Percentiles rank a stretch among this genome's conserved stretches.
These are phyloP conservation scores for Aspergillus fijiensis DNA, from an alignment of 2,329 filamentous ascomycete species.

Conservation along the genomic window DNA sequence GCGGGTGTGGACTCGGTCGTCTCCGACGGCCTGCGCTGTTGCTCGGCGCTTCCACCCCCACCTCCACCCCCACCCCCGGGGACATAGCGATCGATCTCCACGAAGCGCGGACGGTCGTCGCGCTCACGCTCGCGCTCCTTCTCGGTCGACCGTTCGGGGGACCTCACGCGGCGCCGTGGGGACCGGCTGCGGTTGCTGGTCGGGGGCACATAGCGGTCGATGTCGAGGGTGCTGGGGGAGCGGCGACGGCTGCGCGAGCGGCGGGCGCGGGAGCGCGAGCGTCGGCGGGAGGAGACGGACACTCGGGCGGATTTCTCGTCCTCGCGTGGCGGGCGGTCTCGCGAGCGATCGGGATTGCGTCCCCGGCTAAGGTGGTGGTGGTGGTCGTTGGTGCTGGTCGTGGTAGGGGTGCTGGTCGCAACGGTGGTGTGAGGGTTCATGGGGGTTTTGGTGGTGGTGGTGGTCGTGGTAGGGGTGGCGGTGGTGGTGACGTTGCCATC, in stretches of 20 bases:
- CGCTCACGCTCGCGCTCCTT: slow-evolving; percentile 21
- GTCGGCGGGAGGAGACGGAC: slow-evolving; percentile 22
- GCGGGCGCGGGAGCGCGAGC: slow-evolving; percentile 34
- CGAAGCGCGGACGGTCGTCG: slow-evolving; percentile 30
- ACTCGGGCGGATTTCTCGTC: slow-evolving; percentile 23
- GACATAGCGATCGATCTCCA: slow-evolving; percentile 48
- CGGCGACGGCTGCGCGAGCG: slow-evolving; percentile 29
- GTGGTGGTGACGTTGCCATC: background rate
- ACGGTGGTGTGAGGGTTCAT: background rate
- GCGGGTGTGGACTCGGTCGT: slow-evolving; percentile 14
- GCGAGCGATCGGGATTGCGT: slow-evolving; percentile 8
- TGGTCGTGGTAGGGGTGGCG: background rate
- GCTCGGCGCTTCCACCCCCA: slow-evolving; percentile 31
- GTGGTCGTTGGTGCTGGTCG: background rate
- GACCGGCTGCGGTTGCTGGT: slow-evolving; percentile 44
- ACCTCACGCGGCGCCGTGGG: slow-evolving; percentile 40
- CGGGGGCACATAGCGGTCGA: slow-evolving; percentile 45
- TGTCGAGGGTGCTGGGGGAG: slow-evolving; percentile 38
- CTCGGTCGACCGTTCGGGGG: slow-evolving; percentile 35
- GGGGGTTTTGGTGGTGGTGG: too few species aligned
- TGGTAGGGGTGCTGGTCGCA: background rate
- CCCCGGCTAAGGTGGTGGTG: slow-evolving; percentile 9
- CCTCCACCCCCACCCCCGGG: slow-evolving; percentile 34
- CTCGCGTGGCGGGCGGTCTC: background rate
- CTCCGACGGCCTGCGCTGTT: slow-evolving; percentile 14